Evolutionary conservation across 257 asterid genomes (phyloP), one percentile per base, ranked within the genome.

Genomic region (Fraxinus anomala): DNA sequence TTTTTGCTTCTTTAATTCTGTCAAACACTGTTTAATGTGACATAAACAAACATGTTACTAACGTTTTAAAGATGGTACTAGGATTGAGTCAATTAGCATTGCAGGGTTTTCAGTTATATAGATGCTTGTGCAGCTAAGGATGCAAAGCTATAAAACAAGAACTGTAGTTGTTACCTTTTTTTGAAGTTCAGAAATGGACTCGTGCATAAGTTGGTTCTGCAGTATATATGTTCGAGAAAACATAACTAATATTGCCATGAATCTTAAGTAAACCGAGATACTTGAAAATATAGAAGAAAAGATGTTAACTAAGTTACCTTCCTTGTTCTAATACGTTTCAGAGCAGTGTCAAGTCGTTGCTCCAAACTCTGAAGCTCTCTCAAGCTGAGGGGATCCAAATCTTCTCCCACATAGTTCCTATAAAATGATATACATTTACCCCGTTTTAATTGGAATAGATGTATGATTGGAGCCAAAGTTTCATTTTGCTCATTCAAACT

Each of bases 161-260:
- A 23, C 23, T 1, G 14, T 26, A 6, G 13, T 36, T 5, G 5
- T 72, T 80, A 93, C 98, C 98, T 87, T 89, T 65, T 90, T 93
- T 69, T 89, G 97, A 75, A 88, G 97, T 80, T 87, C 86, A 51
- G 94, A 86, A 84, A 93, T 82, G 61, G 97, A 87, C 81, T 91
- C 92, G n/a, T 85, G 84, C 98, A 93, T 91, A 4, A 85, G 84
- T 80, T 93, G 97, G 83, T 92, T 91, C 98, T 92, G 96, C 84
- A 34, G 34, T 5, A 19, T n/a, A 2, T n/a, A 28, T 8, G 23
- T 74, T 28, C 13, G 72, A 54, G n/a, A 44, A 40, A 74, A 10
- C 33, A 76, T 13, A 67, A 42, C 51, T 42, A 42, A 61, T 37
- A 75, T 75, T 36, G n/a, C 54, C 11, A 56, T n/a, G 3, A 78